These are phyloP conservation scores for Colletotrichum australisinense DNA, from an alignment of 2,329 filamentous ascomycete genomes.

Conservation along the genomic window DNA sequence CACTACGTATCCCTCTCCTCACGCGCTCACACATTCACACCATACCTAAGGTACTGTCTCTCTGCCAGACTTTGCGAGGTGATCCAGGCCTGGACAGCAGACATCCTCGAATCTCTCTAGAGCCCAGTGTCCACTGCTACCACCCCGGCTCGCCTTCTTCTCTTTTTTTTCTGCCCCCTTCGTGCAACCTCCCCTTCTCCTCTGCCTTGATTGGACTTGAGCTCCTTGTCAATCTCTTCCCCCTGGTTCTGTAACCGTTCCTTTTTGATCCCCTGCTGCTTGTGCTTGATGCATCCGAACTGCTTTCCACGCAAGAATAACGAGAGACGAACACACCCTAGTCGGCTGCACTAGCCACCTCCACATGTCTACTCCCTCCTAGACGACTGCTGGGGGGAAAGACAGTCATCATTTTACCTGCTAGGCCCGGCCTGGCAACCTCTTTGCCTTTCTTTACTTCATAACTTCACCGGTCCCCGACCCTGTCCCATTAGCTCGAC, in stretches of 20 bases:
- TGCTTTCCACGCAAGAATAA: constrained; percentile 21
- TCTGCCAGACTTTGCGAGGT: not conserved
- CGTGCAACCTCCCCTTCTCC: constrained; percentile 2
- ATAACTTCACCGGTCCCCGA: constrained; percentile 35
- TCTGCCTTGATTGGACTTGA: constrained; percentile 27
- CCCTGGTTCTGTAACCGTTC: constrained; percentile 33
- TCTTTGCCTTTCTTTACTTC: constrained; percentile 31
- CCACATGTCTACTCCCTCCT: constrained; percentile 31
- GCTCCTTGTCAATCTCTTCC: constrained; percentile 29
- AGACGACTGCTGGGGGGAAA: constrained; percentile 12
- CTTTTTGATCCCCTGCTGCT: constrained; percentile 28
- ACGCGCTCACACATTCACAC: not conserved
- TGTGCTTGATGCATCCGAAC: constrained; percentile 35
- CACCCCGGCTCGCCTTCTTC: not conserved
- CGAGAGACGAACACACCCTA: constrained; percentile 31
- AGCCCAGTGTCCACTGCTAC: not conserved
- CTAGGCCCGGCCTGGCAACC: constrained; percentile 27
- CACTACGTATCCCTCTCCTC: not conserved
- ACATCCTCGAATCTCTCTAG: not conserved
- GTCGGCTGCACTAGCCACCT: constrained; percentile 33
- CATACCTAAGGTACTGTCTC: not conserved
- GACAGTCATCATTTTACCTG: constrained; percentile 33
- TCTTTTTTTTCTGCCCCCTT: constrained; percentile 9
- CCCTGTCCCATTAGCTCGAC: constrained; percentile 19
- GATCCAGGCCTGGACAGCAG: not conserved